Evolutionary conservation across 108 stramenopile genomes (phyloP), one percentile per base, ranked within the genome.

Genomic region (Pseudonitzschia delicatissima): DNA sequence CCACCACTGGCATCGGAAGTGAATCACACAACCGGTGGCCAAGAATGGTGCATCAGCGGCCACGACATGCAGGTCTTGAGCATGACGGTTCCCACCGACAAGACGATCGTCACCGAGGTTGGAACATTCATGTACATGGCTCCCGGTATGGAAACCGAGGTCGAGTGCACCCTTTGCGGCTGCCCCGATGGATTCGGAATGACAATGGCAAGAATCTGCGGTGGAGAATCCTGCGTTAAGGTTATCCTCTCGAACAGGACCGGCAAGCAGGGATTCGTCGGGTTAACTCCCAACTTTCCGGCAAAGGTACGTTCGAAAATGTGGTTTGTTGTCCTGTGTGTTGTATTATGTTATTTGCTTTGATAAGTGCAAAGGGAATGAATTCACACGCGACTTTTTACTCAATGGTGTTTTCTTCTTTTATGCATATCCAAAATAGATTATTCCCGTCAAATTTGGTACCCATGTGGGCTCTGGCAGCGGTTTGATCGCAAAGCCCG

Each of bases 231-330:
- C 27, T 76, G 77, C 36, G 73, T 71, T 55, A 85, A 82, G 73
- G 79, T 82, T 28, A 62, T 68, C n/a, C 60, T 81, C 45, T 42
- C 18, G 29, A 85, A 85, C 60, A 45, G 68, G 8, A 53, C 67
- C 23, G 20, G 23, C 11, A 33, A 67, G 12, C 69, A 73, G 29
- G 84, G 80, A 29, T 82, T 80, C 52, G 82, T 80, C 4, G 81
- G 79, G 9, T 18, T 85, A 15, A 85, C 84, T 23, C 77, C 84
- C 50, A 82, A 82, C 57, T 81, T 68, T 68, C 84, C 84, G 11
- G 79, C 84, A 66, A 85, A 78, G 66, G 76, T 85, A 35, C 37
- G 81, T 33, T 78, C 79, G 13, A 21, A 55, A 9, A 18, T 48
- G 45, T 11, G 63, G 17, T 28, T 48, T 64, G 25, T 23, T 0